These are phyloP conservation scores for Ganoderma lingzhi DNA, from an alignment of 1,284 basidiomycete species.

Conservation along the genomic window DNA sequence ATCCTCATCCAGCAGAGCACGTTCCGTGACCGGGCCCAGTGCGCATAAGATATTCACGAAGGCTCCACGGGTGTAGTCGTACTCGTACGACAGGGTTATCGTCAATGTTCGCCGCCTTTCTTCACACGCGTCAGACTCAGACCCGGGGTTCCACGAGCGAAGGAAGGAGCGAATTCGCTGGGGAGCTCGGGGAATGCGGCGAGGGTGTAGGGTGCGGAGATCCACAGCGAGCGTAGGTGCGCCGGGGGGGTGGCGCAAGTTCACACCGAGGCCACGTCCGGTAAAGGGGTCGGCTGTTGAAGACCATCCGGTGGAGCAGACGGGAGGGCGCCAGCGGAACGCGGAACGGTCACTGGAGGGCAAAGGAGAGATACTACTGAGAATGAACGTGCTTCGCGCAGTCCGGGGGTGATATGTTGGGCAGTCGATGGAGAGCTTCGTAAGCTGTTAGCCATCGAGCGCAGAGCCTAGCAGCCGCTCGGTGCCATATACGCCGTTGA, in stretches of 20 bases:
- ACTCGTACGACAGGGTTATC: not conserved
- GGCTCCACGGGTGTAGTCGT: slow-evolving; percentile 20
- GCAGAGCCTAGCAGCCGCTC: not conserved
- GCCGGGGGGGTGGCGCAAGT: not conserved
- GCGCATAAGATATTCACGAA: not conserved
- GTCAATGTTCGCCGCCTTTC: not conserved
- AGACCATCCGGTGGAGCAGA: too few relatives aligned
- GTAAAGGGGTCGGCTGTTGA: not conserved
- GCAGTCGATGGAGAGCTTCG: not conserved
- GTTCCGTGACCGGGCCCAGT: not conserved
- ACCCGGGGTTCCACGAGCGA: not conserved
- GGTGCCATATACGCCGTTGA: not conserved
- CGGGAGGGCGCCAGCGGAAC: not conserved
- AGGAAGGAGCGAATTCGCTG: not conserved
- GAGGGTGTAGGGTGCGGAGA: not conserved
- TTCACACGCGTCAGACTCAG: not conserved
- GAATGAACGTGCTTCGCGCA: too few relatives aligned
- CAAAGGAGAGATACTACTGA: too few relatives aligned
- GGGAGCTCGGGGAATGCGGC: not conserved
- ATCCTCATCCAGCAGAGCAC: not conserved
- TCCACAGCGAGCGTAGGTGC: not conserved
- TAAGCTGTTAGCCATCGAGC: not conserved
- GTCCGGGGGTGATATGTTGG: not conserved
- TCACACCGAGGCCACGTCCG: not conserved
- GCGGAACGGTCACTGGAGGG: not conserved